Base-by-base conservation (phyloP, 2,329 filamentous ascomycete genomes). In the Huntiella moniliformis region DNA sequence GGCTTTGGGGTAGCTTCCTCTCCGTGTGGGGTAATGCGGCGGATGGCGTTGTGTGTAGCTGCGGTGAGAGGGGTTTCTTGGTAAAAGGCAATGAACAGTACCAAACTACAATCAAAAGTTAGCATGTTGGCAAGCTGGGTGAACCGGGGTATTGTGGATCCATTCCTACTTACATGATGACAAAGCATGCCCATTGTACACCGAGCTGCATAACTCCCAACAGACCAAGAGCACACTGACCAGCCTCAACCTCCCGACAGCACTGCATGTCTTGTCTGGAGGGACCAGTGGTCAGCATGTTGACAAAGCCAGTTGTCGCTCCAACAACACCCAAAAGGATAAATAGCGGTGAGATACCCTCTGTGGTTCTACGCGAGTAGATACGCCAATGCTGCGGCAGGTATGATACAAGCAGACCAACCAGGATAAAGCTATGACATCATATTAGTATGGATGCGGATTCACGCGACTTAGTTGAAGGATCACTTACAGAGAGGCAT, bases 41-140 rank as follows among this genome's bases (percentile, higher is more conserved):
- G 22, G 22, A 28, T 28, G 22, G 22, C 22, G 22, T 28, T 28
- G 7, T 28, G 22, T 28, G 22, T 32, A 28, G 22, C 22, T 28
- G 22, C 22, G 22, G 22, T 28, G 49, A 61, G 68, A 49, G 62
- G 67, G 54, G 69, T 69, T 55, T 79, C 77, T 33, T 83, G 83
- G 63, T 93, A 95, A 70, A 92, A 98, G 54, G 93, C 74, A 48
- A 96, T 74, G 63, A 93, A 98, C n/a, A 98, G 73, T 15, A 93
- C 67, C 44, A 96, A 77, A 53, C 88, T 96, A 54, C 18, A 34
- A 37, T 22, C 18, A 31, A n/a, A 10, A 13, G 38, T 38, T 33
- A 41, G 39, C 12, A 31, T 33, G 18, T 7, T 2, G 11, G n/a
- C 12, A 41, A 28, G 11, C n/a, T 31, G n/a, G 10, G 17, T 7